Conservation (phyloP, 352 stramenopile genomes). For the Pythium oligandrum region DNA sequence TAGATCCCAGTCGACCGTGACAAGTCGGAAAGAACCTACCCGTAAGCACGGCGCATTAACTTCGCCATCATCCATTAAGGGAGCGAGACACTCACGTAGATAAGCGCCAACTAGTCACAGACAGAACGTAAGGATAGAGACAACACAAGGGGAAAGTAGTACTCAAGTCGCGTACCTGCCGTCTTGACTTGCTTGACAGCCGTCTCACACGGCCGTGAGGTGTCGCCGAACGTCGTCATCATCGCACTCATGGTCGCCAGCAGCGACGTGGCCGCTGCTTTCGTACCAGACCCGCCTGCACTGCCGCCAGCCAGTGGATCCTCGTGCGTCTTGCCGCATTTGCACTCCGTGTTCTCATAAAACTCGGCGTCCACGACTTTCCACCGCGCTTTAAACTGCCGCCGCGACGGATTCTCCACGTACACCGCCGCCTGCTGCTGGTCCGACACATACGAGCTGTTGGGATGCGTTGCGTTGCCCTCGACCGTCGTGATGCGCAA, state of each 20-base stretch:
- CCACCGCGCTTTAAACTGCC: slow-evolving; percentile 50
- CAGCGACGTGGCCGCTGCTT: slow-evolving; percentile 6
- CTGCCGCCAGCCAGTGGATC: no score
- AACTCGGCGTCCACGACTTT: slow-evolving; percentile 73
- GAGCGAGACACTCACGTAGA: slow-evolving; percentile 30
- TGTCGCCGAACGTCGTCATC: slow-evolving; percentile 83
- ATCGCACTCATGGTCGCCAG: slow-evolving; percentile 68
- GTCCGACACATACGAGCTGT: slow-evolving; percentile 52
- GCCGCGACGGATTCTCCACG: slow-evolving; percentile 26
- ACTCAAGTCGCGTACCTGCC: slow-evolving; percentile 25
- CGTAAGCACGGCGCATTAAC: slow-evolving; percentile 35
- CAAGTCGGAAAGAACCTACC: slow-evolving; percentile 15
- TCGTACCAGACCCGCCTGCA: no score
- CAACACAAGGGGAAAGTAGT: background rate
- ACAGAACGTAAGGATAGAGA: background rate
- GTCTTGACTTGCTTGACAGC: slow-evolving; percentile 52
- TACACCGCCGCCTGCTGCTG: slow-evolving; percentile 46
- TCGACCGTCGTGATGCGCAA: slow-evolving; percentile 23
- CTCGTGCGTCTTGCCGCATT: slow-evolving; percentile 53
- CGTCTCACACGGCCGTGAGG: slow-evolving; percentile 44
- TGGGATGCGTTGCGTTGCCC: slow-evolving; percentile 26
- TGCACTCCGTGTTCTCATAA: slow-evolving; percentile 45
- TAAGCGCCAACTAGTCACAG: slow-evolving; percentile 46
- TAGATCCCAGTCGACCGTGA: background rate
- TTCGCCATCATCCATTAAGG: slow-evolving; percentile 42